Evolutionary conservation across 169 alveolate species (phyloP).

Genomic region (Babesia divergens): DNA sequence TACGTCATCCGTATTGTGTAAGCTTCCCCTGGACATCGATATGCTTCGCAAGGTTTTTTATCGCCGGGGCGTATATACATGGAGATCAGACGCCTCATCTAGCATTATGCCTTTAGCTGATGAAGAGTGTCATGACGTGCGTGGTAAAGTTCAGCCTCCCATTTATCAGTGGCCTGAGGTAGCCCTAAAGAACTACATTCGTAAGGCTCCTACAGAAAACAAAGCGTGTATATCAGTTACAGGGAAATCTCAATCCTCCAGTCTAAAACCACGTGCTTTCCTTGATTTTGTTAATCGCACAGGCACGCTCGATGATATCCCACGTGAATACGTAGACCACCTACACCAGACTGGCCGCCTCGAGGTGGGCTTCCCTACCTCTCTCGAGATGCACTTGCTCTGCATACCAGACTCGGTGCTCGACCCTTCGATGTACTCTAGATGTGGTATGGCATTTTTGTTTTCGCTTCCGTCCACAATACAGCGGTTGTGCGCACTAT

Average conservation of each 20-base stretch:
- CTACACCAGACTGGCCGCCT: not conserved
- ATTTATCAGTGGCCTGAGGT: not conserved
- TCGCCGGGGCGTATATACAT: constrained; percentile 33
- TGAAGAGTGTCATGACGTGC: not conserved
- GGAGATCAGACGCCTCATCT: not conserved
- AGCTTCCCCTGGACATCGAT: constrained; percentile 44
- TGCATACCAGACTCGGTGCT: constrained; percentile 50
- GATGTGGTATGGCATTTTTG: constrained; percentile 39
- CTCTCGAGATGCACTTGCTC: constrained; percentile 51
- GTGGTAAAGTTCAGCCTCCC: not conserved
- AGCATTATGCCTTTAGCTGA: not conserved
- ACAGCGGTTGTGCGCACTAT: constrained; percentile 41
- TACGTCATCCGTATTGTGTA: constrained; percentile 25
- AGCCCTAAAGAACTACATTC: constrained; percentile 1
- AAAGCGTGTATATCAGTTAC: not conserved
- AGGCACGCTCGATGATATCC: not conserved
- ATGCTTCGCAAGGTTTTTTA: constrained; percentile 20
- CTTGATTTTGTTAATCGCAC: not conserved
- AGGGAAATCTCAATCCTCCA: not conserved
- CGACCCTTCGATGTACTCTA: constrained; percentile 40
- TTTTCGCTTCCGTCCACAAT: constrained; percentile 26
- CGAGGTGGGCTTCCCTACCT: constrained; percentile 56
- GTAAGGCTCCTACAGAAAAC: not conserved
- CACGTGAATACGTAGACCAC: not conserved
- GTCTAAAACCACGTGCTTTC: not conserved